phyloP scores from a whole-genome alignment of 2,329 filamentous ascomycete genomes.

The Tolypocladium ophioglossoides region DNA sequence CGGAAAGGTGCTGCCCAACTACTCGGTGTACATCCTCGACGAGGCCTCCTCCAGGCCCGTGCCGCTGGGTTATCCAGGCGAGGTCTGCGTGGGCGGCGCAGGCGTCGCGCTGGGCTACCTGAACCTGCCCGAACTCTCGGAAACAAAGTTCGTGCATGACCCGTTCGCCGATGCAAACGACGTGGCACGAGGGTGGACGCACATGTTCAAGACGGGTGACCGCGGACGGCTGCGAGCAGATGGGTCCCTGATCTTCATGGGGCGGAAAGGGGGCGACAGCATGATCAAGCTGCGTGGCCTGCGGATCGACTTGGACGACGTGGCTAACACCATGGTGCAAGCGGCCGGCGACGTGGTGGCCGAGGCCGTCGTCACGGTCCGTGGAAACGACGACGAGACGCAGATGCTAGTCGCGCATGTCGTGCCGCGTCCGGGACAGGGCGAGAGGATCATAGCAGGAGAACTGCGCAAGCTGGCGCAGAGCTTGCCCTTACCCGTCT shows the following conservation, averaged over 20 bases:
- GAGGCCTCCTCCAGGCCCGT: constrained; percentile 6
- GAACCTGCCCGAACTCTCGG: constrained; percentile 4
- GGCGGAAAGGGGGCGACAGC: constrained; percentile 29
- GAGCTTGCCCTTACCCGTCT: background rate
- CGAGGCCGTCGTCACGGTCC: constrained; percentile 13
- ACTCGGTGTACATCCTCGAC: constrained; percentile 31
- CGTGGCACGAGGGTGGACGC: constrained; percentile 9
- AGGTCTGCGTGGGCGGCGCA: constrained; percentile 20
- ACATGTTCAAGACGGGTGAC: constrained; percentile 31
- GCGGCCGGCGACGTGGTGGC: constrained; percentile 7
- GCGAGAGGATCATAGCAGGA: background rate
- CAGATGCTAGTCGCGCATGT: constrained; percentile 18
- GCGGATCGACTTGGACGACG: constrained; percentile 35
- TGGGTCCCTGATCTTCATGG: constrained; percentile 22
- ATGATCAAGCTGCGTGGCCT: constrained; percentile 35
- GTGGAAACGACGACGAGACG: constrained; percentile 2
- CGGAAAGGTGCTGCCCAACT: constrained; percentile 16
- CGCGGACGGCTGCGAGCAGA: constrained; percentile 19
- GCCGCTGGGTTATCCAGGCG: constrained; percentile 9
- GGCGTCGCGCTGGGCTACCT: constrained; percentile 32
- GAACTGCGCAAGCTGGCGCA: background rate
- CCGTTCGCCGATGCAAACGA: constrained; percentile 4
- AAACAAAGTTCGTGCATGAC: background rate
- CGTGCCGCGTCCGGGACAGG: background rate
- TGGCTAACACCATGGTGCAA: constrained; percentile 13